These are phyloP conservation scores for Coemansia sp. DNA, from an alignment of 192 early-diverging fungal species.

Conservation along the genomic window DNA sequence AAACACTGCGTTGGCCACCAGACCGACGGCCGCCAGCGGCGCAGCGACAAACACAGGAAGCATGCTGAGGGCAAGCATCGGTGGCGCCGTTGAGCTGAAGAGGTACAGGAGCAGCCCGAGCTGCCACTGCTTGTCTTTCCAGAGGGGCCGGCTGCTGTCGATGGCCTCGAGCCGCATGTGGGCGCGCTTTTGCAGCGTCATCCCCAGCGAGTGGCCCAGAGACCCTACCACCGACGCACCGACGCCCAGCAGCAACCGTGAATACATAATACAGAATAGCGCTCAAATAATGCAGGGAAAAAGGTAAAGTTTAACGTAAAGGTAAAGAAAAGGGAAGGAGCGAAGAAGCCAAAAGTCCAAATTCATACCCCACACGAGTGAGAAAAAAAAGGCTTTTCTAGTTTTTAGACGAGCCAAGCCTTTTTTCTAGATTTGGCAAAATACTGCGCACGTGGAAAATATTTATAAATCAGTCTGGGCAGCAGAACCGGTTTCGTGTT, in stretches of 20 bases:
- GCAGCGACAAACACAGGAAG: slow-evolving; percentile 76
- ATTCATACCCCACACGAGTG: background rate
- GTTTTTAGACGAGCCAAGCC: background rate
- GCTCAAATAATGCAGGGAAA: background rate
- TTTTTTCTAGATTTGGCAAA: background rate
- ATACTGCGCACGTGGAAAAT: background rate
- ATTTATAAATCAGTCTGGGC: background rate
- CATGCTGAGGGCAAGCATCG: slow-evolving; percentile 70
- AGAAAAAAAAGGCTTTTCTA: background rate
- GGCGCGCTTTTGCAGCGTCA: slow-evolving; percentile 75
- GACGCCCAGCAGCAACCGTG: slow-evolving; percentile 55
- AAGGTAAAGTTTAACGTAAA: background rate
- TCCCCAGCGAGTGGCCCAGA: slow-evolving; percentile 69
- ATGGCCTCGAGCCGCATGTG: slow-evolving; percentile 53
- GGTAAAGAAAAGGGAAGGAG: slow-evolving; percentile 4
- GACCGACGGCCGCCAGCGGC: slow-evolving; percentile 69
- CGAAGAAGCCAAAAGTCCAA: background rate
- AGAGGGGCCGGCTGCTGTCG: slow-evolving; percentile 11
- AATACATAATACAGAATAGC: slow-evolving; percentile 21
- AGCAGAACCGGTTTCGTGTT: too few species aligned
- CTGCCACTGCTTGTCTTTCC: slow-evolving; percentile 64
- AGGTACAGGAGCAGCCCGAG: slow-evolving; percentile 65
- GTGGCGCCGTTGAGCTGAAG: slow-evolving; percentile 67
- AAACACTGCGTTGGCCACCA: slow-evolving; percentile 78
- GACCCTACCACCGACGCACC: slow-evolving; percentile 65